Evolutionary conservation across 495 filamentous ascomycete species (phyloP).

Genomic region (Monascus purpureus): DNA sequence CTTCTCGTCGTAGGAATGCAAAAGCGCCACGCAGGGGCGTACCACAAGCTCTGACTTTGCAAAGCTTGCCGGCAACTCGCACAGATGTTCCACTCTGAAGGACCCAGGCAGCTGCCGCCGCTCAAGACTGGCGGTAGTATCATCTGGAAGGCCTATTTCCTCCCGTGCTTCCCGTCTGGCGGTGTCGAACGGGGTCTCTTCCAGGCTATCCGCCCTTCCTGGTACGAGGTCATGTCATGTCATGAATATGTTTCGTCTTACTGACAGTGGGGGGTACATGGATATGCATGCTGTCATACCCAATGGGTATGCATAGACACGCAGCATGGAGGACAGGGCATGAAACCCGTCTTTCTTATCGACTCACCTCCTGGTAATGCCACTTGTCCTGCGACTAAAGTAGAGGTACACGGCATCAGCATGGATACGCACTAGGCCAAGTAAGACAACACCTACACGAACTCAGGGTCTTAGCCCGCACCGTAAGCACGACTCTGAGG

Average conservation of each 20-base stretch:
- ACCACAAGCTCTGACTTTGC: conserved; percentile 73
- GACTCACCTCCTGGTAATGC: conserved; percentile 72
- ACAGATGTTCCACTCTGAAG: conserved; percentile 72
- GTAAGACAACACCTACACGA: conserved; percentile 25
- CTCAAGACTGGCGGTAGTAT: conserved; percentile 10
- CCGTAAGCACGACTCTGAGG: conserved; percentile 71
- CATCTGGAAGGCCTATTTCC: conserved; percentile 71
- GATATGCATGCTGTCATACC: too few species aligned
- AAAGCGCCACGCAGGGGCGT: conserved; percentile 70
- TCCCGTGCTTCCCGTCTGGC: conserved; percentile 80
- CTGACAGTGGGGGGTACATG: too few species aligned
- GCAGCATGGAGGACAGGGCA: not conserved
- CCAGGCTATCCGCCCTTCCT: conserved; percentile 35
- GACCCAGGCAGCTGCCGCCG: conserved; percentile 47
- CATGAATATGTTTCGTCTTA: too few species aligned
- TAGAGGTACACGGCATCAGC: not conserved
- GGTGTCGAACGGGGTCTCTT: conserved; percentile 51
- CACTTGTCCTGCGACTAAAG: conserved; percentile 55
- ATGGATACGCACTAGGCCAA: not conserved
- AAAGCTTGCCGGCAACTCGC: conserved; percentile 65
- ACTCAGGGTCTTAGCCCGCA: conserved; percentile 62
- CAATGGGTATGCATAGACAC: not conserved
- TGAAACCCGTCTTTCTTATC: conserved; percentile 14
- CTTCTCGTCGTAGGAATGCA: conserved; percentile 43
- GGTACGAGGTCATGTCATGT: not conserved